Conservation (phyloP, 176 grass and related monocot species). For the Tillandsia leiboldiana region DNA sequence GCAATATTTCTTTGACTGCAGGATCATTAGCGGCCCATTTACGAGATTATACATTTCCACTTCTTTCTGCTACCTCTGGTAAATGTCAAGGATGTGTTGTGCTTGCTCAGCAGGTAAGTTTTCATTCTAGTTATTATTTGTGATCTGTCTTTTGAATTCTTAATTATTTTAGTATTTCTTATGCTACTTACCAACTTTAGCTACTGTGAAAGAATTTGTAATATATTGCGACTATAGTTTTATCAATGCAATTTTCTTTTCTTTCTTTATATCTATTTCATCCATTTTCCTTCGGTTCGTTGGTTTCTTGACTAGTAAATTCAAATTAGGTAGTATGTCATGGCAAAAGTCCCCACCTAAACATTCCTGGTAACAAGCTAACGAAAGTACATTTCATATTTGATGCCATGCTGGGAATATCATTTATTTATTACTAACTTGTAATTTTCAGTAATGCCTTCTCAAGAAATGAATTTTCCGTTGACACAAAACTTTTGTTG, state of each 20-base stretch:
- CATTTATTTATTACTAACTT: too few species aligned
- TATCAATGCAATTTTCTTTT: constrained; percentile 1
- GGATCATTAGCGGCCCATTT: constrained; percentile 50
- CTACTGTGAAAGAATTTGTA: neutral
- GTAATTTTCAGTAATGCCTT: too few species aligned
- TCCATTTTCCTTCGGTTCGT: neutral
- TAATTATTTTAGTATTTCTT: neutral
- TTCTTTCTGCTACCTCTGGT: constrained; percentile 64
- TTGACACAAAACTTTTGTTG: too few species aligned
- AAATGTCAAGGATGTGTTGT: constrained; percentile 93
- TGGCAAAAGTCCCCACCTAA: too few species aligned
- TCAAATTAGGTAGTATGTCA: too few species aligned
- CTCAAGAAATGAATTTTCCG: too few species aligned
- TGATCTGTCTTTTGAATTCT: constrained; percentile 1
- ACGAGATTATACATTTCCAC: constrained; percentile 83
- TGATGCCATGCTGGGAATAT: too few species aligned
- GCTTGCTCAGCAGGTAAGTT: constrained; percentile 82
- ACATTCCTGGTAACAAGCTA: too few species aligned
- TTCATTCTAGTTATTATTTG: constrained; percentile 12
- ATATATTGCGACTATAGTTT: constrained; percentile 4
- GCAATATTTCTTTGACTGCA: constrained; percentile 76
- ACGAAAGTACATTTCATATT: too few species aligned
- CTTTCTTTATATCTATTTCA: neutral
- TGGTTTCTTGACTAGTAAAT: too few species aligned
- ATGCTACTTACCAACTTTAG: neutral